Conservation (phyloP, 805 yeast species). For the Suhomyces canberraensis region DNA sequence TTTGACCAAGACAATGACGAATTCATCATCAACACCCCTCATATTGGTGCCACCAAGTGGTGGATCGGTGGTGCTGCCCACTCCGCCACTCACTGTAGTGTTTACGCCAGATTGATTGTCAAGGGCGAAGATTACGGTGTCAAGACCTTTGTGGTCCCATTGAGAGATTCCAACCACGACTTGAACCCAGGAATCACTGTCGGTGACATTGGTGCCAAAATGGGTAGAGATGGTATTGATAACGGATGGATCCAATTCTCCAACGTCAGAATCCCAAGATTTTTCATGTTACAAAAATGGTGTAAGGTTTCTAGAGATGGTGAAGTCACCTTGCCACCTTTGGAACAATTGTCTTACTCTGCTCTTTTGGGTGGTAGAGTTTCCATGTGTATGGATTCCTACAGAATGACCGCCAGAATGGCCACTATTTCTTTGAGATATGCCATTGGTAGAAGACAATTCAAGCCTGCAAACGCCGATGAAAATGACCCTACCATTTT, state of each 20-base stretch:
- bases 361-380: conserved; percentile 46
- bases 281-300: conserved; percentile 45
- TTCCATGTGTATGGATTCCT: conserved; percentile 43
- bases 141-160: conserved; percentile 45
- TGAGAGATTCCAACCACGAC: conserved; percentile 41
- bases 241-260: conserved; percentile 50
- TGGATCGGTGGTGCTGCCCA: conserved; percentile 52
- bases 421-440: conserved; percentile 43
- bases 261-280: conserved; percentile 42
- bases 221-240: conserved; percentile 50
- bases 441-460: conserved; percentile 46
- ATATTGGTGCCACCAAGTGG: conserved; percentile 49
- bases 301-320: conserved; percentile 41
- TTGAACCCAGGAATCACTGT: conserved; percentile 43
- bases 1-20: conserved; percentile 40
- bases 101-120: conserved; percentile 43
- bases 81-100: conserved; percentile 40
- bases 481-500: conserved; percentile 11
- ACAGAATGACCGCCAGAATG: conserved; percentile 40
- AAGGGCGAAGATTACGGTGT: conserved; percentile 46
- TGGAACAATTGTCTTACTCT: conserved; percentile 43
- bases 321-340: conserved; percentile 40
- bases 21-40: conserved; percentile 44
- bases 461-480: conserved; percentile 29
- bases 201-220: conserved; percentile 47